These are phyloP conservation scores for Bromus sterilis DNA, from an alignment of 176 grass and related monocot species.

Conservation along the genomic window DNA sequence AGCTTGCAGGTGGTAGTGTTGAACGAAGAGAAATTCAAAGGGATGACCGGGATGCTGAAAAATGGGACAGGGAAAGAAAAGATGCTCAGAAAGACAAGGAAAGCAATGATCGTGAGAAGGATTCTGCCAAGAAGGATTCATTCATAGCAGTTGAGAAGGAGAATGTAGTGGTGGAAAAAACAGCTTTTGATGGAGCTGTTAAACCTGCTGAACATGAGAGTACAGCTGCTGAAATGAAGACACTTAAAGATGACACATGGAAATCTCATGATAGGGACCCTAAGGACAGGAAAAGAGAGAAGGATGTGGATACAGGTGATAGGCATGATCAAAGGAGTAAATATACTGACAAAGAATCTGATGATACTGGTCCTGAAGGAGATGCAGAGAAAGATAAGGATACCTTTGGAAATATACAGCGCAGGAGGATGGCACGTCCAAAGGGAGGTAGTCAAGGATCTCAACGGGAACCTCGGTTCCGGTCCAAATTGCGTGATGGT, in stretches of 20 bases:
- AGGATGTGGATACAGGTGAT: slow-evolving; percentile 51
- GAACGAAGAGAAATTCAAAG: slow-evolving; percentile 63
- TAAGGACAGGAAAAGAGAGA: slow-evolving; percentile 67
- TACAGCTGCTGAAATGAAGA: slow-evolving; percentile 42
- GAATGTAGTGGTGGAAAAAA: slow-evolving; percentile 36
- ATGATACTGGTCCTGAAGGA: slow-evolving; percentile 50
- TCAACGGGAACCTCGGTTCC: slow-evolving; percentile 62
- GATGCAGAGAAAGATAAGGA: slow-evolving; percentile 90
- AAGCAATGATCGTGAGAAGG: slow-evolving; percentile 60
- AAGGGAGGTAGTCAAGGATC: slow-evolving; percentile 57
- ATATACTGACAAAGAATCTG: slow-evolving; percentile 64
- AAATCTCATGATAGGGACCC: slow-evolving; percentile 46
- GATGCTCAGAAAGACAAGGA: slow-evolving; percentile 56
- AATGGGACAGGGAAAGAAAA: slow-evolving; percentile 58
- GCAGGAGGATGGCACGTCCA: slow-evolving; percentile 46
- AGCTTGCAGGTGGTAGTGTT: slow-evolving; percentile 22
- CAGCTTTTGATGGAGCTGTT: slow-evolving; percentile 34
- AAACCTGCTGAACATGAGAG: slow-evolving; percentile 52
- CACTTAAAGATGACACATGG: slow-evolving; percentile 51
- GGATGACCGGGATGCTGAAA: slow-evolving; percentile 69
- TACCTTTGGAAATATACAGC: slow-evolving; percentile 54
- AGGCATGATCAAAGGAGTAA: slow-evolving; percentile 49
- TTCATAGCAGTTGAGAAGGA: slow-evolving; percentile 45
- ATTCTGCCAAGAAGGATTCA: slow-evolving; percentile 46
- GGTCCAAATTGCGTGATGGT: slow-evolving; percentile 53